A percentile compares a stretch with the other conserved stretches of the same genome.
Evolutionary conservation across 306 rosid species (phyloP).

Genomic region (Medicago ruthenica): DNA sequence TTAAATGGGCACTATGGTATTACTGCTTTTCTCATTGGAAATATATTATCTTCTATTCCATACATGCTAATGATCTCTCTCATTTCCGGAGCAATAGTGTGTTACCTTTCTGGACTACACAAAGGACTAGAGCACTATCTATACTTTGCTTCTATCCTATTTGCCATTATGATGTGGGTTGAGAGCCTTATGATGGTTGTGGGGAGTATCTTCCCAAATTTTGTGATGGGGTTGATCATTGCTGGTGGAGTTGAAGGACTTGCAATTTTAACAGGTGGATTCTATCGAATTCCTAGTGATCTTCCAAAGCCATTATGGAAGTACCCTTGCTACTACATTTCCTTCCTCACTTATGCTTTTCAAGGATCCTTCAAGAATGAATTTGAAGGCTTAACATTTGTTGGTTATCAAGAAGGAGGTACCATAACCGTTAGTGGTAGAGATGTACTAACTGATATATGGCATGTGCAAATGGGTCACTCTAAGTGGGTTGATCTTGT

Average conservation of each 20-base stretch:
- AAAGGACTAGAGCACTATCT: slow-evolving; percentile 48
- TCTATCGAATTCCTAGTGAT: slow-evolving; percentile 56
- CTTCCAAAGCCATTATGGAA: slow-evolving; percentile 66
- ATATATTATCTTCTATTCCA: slow-evolving; percentile 58
- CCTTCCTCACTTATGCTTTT: slow-evolving; percentile 61
- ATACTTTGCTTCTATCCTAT: slow-evolving; percentile 52
- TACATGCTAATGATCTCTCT: slow-evolving; percentile 57
- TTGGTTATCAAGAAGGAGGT: slow-evolving; percentile 30
- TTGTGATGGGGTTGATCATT: slow-evolving; percentile 60
- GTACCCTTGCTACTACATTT: slow-evolving; percentile 60
- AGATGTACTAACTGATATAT: slow-evolving; percentile 44
- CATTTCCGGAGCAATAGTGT: slow-evolving; percentile 59
- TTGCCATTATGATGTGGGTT: slow-evolving; percentile 53
- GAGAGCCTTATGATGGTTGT: slow-evolving; percentile 80
- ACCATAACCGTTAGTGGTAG: slow-evolving; percentile 40
- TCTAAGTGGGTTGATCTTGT: slow-evolving; percentile 73
- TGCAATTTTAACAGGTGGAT: slow-evolving; percentile 62
- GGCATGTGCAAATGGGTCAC: slow-evolving; percentile 65
- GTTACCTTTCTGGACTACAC: slow-evolving; percentile 61
- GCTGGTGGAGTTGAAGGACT: slow-evolving; percentile 66
- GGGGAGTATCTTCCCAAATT: slow-evolving; percentile 61
- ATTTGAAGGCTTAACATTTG: slow-evolving; percentile 57
- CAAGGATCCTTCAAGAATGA: slow-evolving; percentile 72
- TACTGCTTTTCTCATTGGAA: slow-evolving; percentile 54
- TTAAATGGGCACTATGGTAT: slow-evolving; percentile 69